Conservation (phyloP, 2,329 filamentous ascomycete species). For the Trichoderma lentiforme region DNA sequence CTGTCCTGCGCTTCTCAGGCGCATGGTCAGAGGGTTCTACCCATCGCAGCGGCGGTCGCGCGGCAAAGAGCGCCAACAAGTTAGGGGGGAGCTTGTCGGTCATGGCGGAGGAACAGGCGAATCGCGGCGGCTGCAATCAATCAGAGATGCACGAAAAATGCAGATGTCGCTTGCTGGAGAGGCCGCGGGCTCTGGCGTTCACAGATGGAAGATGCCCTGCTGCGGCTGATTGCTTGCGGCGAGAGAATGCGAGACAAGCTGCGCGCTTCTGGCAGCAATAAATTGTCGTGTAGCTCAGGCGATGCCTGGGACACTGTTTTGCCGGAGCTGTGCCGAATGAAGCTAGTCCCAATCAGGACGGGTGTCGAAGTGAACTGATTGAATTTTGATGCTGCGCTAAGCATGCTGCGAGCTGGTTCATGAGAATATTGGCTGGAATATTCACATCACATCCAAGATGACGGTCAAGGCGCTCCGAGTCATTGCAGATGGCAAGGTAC, state of each 20-base stretch:
- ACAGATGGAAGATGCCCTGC: not conserved
- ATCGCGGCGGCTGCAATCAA: not conserved
- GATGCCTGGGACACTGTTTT: constrained; percentile 21
- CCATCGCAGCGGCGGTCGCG: constrained; percentile 87
- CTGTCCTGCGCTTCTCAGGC: constrained; percentile 76
- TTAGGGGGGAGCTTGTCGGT: constrained; percentile 95
- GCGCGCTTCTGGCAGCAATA: constrained; percentile 21
- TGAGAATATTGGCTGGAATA: constrained; percentile 29
- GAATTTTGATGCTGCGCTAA: constrained; percentile 2
- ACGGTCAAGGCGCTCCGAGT: constrained; percentile 52
- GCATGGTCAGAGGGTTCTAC: constrained; percentile 79
- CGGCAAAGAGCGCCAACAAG: constrained; percentile 89
- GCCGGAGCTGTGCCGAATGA: constrained; percentile 22
- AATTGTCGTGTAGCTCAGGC: constrained; percentile 22
- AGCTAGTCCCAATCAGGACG: constrained; percentile 29
- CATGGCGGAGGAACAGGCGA: constrained; percentile 53
- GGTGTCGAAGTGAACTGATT: constrained; percentile 2
- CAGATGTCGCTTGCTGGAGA: not conserved
- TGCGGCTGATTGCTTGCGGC: constrained; percentile 11
- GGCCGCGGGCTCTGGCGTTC: constrained; percentile 3
- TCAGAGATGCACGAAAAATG: not conserved
- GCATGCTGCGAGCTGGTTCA: constrained; percentile 23
- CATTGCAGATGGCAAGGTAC: constrained; percentile 53
- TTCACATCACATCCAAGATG: constrained; percentile 43
- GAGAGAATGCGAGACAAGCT: constrained; percentile 2